Evolutionary conservation across 2,329 filamentous ascomycete genomes (phyloP), one percentile per base, ranked within the genome.

Genomic region (Aspergillus clavatus): DNA sequence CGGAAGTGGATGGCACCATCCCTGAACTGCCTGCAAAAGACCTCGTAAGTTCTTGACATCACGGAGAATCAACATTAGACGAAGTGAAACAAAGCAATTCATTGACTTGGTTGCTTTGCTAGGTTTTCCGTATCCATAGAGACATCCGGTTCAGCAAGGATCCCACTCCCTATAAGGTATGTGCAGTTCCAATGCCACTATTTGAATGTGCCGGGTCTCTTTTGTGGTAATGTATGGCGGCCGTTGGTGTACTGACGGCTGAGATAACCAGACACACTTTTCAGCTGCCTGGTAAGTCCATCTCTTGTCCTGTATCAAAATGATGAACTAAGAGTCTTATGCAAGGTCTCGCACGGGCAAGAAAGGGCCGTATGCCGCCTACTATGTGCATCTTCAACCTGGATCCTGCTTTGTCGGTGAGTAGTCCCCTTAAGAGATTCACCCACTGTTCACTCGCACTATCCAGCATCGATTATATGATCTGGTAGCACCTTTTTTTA

Each of bases 21-120:
- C 90, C 90, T 1, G 89, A 95, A 57, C 72, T 95, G 18, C 90
- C 90, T 1, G 74, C 84, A 43, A 93, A 94, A 66, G 89, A 95
- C 61, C 73, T 95, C 55, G 82, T 82, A 56, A 62, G 74, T 45
- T 42, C 26, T 23, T 36, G 23, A 2, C n/a, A 38, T 18, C 31
- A 14, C 5, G 18, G 19, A 38, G 41, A 24, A 23, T 24, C 21
- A 35, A 23, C 22, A 21, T 11, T 10, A 7, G 14, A 21, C 10
- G 10, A 11, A 16, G 26, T 12, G 22, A 27, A 42, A 27, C 10
- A 46, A 38, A 24, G 33, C 27, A 46, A 16, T 42, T 28, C 27
- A 49, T 48, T 55, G 45, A 55, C 42, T 42, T 33, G 14, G 26
- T 5, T 29, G 33, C 36, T 33, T 38, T 46, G 37, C 22, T 51